Base-by-base conservation (phyloP, 257 asterid genomes). In the Penstemon barbatus region DNA sequence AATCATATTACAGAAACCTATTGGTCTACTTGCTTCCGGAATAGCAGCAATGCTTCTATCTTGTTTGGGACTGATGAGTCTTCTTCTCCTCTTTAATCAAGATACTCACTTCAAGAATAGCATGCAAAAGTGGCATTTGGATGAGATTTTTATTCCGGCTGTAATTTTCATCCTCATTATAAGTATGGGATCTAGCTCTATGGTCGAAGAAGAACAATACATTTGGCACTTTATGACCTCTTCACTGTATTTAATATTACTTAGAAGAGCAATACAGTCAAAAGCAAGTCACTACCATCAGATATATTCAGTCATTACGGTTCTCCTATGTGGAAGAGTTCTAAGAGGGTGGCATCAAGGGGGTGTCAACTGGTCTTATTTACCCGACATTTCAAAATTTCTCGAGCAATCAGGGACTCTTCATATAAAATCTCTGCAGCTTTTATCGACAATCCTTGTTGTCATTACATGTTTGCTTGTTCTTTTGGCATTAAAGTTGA, bases 271-370 rank as follows among this genome's bases (percentile, higher is more conserved):
- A 56, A 70, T 84, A 54, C 91, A 81, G 74, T 75, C 77, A 4
- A 71, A 49, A 8, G 60, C 40, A 51, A 74, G 77, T 57, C 63
- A 48, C 18, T 64, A 50, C 61, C 63, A 65, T 50, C 77, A 69
- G 71, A 55, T 84, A 46, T 69, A 65, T 61, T 78, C 63, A 54
- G 69, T 84, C 54, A 19, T 79, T 72, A 66, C 64, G 42, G 80
- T 82, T 79, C 90, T 89, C 48, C n/a, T 77, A 70, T 83, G 82
- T 63, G 92, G 96, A 66, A 87, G 98, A 80, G 40, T 92, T 68
- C 80, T 92, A 82, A 82, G 95, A 77, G 97, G 92, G 71, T 92
- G 98, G 97, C 96, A 92, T 83, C 97, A 82, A 77, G 98, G 98
- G 75, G 98, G 98, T 58, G 97, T 92, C 83, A 92, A 92, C 85